Base-by-base conservation (phyloP, 1,139 yeast species). In the Magnusiomyces paraingens region DNA sequence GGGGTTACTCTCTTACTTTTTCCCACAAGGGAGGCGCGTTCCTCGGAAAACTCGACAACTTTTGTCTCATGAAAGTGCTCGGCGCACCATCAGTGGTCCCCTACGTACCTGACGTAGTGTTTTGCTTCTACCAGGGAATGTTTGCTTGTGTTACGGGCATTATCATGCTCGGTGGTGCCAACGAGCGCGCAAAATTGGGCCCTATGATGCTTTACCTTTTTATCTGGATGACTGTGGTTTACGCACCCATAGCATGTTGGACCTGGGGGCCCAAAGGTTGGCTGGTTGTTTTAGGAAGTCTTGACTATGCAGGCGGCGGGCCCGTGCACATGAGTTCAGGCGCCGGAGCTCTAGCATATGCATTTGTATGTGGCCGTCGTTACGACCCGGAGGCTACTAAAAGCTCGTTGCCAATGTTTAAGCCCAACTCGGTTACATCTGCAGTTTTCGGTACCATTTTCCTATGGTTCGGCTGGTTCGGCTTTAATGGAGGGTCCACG, bases 391-490 rank as follows among this genome's bases (percentile, higher is more conserved):
- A 88, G 67, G 68, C 61, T 14, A 80, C 94, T 39, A 72, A 74
- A 50, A 80, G 81, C 54, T 81, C 82, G 62, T 78, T 87, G 61
- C 96, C 96, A 60, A 85, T 85, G 69, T 89, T 88, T 74, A 87
- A 84, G 73, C 97, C 98, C 38, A 96, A 91, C 70, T 83, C 91
- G 3, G 95, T 89, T 49, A 80, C 94, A 11, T 82, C 90, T 51
- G 88, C 89, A 57, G 96, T 90, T n/a, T 74, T 91, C 58, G 99
- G 98, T 55, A 90, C 97, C 21, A 84, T 88, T 3, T 87, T 93
- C 75, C 80, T 91, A 65, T 91, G 97, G 96, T 89, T 91, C 65
- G 98, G 98, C 48, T 91, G 99, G 98, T 89, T 87, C 66, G 97
- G 97, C 52, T 91, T 91, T 81, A 91, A 93, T 77, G 96, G 96